Evolutionary conservation across 805 yeast genomes (phyloP), one percentile per base, ranked within the genome.

Genomic region (Kluyveromyces aestuarii): DNA sequence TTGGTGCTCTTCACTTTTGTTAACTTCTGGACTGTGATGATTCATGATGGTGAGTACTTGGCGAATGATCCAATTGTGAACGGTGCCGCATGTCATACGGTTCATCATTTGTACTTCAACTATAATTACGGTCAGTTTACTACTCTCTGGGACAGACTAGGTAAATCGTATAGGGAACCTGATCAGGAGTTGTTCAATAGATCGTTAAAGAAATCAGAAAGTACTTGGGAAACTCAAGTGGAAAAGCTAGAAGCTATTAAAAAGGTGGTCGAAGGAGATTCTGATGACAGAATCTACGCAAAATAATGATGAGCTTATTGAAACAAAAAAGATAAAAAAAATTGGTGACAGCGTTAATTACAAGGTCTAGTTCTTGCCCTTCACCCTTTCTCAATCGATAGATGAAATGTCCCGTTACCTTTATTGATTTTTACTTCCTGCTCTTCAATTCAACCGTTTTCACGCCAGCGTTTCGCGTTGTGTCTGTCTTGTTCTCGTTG

Each of bases 121-220:
- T 93, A 93, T 72, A 93, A 93, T 74, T 93, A 90, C 65, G 99
- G 99, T 38, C 99, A 93, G 72, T 93, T 91, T 73, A 90, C 98
- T 43, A 93, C 99, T 16, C 73, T 93, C 55, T 93, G 99, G 99
- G 99, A 93, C 68, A 83, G 99, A 71, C 71, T 93, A 50, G 98
- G 98, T 46, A 85, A 89, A 43, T 81, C 96, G 27, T 90, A 93
- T 71, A 84, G 98, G 70, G 79, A 81, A 59, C 99, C 99, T 6
- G 98, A 93, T 63, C 79, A 76, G 60, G 85, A 87, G 57, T 73
- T 91, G 57, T 91, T 90, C 66, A 87, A 82, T 63, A 78, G 77
- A 56, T 67, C 75, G 25, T 63, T 69, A 52, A 81, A 76, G 66
- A 77, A 76, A 62, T 81, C 80, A 53, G 69, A 73, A 57, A 67